Base-by-base conservation (phyloP, 305 asterid genomes). In the Fraxinus greggii region DNA sequence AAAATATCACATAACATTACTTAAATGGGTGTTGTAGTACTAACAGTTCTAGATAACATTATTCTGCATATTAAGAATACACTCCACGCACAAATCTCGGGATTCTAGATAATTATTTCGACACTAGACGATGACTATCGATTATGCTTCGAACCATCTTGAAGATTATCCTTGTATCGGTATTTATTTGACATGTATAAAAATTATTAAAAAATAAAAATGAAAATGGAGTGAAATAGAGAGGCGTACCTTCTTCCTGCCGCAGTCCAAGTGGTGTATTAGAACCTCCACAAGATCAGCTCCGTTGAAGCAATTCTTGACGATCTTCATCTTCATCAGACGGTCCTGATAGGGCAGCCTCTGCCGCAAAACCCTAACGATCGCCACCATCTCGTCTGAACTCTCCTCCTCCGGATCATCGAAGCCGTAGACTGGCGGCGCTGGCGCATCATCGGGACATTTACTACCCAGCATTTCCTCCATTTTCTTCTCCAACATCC, bases 361-460 rank as follows among this genome's bases (percentile, higher is more conserved):
- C 84, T 86, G 92, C 75, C 98, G 84, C 79, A 92, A 89, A 24
- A 92, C 86, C 86, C 84, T 90, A 70, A 88, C 97, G 12, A 90
- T 79, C 83, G 79, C 88, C 83, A 91, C 90, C 90, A 92, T 84
- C 86, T 90, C 94, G 26, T 95, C 99, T 87, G 24, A 83, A 80
- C 45, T 76, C 81, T 79, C 88, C 78, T 8, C 90, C 40, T 84
- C 94, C 21, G 79, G 92, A 51, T 94, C 97, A 31, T 92, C 97
- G 28, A 93, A 93, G 0, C 98, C 98, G 79, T 95, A 95, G 13
- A 87, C 94, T 21, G 99, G 98, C 56, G 92, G 83, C 35, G 92
- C 87, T 82, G 99, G 99, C 0, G 98, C 99, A 29, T 91, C 96
- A 45, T 89, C 94, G 6, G 97, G 95, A 82, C 98, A 91, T 85